These are phyloP conservation scores for Wickerhamiella musiphila DNA, from an alignment of 805 yeast species.

Conservation along the genomic window DNA sequence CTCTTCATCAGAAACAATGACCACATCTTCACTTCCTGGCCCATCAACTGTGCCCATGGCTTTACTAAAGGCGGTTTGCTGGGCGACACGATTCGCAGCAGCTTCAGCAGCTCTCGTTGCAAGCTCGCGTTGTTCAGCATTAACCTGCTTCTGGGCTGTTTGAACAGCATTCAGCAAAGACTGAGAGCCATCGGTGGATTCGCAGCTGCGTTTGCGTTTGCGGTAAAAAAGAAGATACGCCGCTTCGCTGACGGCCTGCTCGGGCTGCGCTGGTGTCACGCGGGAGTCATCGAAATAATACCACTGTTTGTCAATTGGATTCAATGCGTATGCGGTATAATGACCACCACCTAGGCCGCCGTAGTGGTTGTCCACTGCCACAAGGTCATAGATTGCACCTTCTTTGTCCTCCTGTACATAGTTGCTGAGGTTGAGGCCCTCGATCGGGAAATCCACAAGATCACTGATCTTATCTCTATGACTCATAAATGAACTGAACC, in stretches of 20 bases:
- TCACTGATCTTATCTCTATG: constrained; percentile 81
- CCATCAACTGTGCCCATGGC: no score
- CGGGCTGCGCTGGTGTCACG: constrained; percentile 45
- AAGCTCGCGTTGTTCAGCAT: no score
- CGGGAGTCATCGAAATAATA: constrained; percentile 78
- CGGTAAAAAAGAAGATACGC: constrained; percentile 81
- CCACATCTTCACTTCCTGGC: no score
- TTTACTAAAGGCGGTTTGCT: no score
- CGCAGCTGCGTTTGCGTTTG: no score
- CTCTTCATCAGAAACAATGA: no score
- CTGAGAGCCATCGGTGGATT: no score
- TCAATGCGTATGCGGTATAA: constrained; percentile 78
- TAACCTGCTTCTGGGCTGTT: neutral
- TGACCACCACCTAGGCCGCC: constrained; percentile 98
- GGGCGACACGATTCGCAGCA: no score
- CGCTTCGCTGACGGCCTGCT: constrained; percentile 47
- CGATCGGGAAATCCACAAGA: constrained; percentile 73
- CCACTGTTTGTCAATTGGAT: constrained; percentile 64
- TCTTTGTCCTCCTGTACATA: constrained; percentile 28
- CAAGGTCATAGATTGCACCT: constrained; percentile 51
- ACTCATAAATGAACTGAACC: constrained; percentile 71
- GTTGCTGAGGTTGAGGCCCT: constrained; percentile 55
- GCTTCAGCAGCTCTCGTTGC: no score
- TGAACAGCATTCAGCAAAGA: neutral
- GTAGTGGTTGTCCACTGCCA: constrained; percentile 88